phyloP scores from a whole-genome alignment of 108 stramenopile genomes.

The Conticribra guillardii region DNA sequence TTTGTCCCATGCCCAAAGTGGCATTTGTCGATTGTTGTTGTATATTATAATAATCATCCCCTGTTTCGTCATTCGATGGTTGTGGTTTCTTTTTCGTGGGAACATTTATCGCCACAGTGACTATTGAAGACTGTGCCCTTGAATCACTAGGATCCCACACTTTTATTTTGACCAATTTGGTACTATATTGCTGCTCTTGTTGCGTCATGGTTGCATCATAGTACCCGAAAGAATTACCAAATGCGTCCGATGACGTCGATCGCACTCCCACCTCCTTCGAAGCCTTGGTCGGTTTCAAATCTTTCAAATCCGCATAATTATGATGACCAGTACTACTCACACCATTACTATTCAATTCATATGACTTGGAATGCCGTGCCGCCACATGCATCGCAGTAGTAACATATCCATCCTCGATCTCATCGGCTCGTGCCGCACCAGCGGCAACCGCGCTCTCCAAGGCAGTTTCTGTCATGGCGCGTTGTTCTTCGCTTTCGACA shows the following conservation, averaged over 20 bases:
- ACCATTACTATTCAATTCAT: no score
- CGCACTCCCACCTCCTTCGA: no score
- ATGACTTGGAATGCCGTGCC: no score
- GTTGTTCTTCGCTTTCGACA: not conserved
- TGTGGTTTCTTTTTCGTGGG: not conserved
- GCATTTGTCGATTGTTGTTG: not conserved
- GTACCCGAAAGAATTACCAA: not conserved
- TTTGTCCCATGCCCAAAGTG: not conserved
- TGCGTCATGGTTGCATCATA: not conserved
- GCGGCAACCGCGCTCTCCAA: no score
- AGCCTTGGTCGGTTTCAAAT: no score
- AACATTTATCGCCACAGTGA: constrained; percentile 5
- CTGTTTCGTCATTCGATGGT: not conserved
- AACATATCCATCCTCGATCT: no score
- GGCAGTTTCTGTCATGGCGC: not conserved
- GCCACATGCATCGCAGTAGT: no score
- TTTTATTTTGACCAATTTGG: constrained; percentile 12
- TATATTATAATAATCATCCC: not conserved
- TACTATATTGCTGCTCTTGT: no score
- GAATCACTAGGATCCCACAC: constrained; percentile 8
- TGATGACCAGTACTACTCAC: no score
- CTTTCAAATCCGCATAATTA: no score
- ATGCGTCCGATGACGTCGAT: not conserved
- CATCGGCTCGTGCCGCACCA: no score
- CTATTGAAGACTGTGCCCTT: not conserved